Conservation (phyloP, 2,329 filamentous ascomycete species). For the Aureobasidium subglaciale region DNA sequence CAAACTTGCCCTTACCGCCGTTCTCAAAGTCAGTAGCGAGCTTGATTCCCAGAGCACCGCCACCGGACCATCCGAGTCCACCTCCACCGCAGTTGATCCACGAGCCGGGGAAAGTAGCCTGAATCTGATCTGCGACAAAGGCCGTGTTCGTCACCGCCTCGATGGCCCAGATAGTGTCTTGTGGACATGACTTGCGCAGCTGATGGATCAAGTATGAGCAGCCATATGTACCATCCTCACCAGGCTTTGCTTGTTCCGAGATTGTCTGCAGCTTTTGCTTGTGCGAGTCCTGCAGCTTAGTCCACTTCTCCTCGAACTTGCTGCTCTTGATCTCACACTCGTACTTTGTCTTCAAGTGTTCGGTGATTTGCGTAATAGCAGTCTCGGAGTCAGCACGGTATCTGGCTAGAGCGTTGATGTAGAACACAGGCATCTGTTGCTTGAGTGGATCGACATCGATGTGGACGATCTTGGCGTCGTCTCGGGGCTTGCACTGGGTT, state of each 20-base stretch:
- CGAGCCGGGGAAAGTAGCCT: constrained; percentile 58
- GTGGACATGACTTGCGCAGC: constrained; percentile 51
- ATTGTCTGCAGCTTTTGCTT: constrained; percentile 54
- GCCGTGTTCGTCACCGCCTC: constrained; percentile 69
- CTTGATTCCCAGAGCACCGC: constrained; percentile 68
- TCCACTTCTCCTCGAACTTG: constrained; percentile 42
- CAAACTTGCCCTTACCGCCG: constrained; percentile 49
- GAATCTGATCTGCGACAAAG: constrained; percentile 64
- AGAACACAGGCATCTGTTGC: constrained; percentile 53
- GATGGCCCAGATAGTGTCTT: constrained; percentile 66
- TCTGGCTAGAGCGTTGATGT: constrained; percentile 46
- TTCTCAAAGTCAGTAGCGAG: constrained; percentile 53
- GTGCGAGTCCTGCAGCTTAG: constrained; percentile 52
- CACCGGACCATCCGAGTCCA: constrained; percentile 74
- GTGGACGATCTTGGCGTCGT: constrained; percentile 54
- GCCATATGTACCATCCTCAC: constrained; percentile 55
- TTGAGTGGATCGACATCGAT: constrained; percentile 63
- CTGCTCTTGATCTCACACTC: constrained; percentile 34
- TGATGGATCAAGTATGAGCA: constrained; percentile 50
- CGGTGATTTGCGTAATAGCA: constrained; percentile 62
- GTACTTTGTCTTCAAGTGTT: constrained; percentile 49
- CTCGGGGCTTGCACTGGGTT: constrained; percentile 58
- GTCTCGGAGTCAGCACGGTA: constrained; percentile 47
- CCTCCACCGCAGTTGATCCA: constrained; percentile 80
- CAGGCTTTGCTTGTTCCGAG: constrained; percentile 49